These are phyloP conservation scores for Lactarius quietus DNA, from an alignment of 768 basidiomycete genomes.

Conservation along the genomic window DNA sequence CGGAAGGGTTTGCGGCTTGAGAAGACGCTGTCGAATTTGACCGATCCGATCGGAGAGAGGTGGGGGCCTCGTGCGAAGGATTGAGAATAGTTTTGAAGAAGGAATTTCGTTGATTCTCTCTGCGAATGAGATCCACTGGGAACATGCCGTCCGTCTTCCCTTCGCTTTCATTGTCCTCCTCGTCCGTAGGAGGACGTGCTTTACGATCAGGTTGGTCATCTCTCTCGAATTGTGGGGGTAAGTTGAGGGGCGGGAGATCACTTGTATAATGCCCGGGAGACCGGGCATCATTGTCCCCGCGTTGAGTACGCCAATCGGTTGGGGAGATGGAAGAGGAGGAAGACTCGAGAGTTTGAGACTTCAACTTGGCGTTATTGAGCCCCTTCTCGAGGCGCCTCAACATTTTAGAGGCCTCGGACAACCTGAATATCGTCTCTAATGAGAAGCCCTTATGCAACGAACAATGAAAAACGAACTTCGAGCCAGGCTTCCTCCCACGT, in stretches of 20 bases:
- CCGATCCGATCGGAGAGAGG: slow-evolving; percentile 35
- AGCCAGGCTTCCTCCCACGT: slow-evolving; percentile 83
- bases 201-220: slow-evolving; percentile 18
- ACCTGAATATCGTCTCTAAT: slow-evolving; percentile 39
- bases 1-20: slow-evolving; percentile 5
- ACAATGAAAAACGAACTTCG: slow-evolving; percentile 56
- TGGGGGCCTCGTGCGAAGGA: slow-evolving; percentile 50
- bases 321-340: slow-evolving; percentile 36
- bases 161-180: slow-evolving; percentile 64
- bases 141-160: slow-evolving; percentile 60
- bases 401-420: slow-evolving; percentile 89
- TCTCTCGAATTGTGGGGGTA: slow-evolving; percentile 30
- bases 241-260: slow-evolving; percentile 48
- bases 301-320: slow-evolving; percentile 22
- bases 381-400: slow-evolving; percentile 83
- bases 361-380: slow-evolving; percentile 70
- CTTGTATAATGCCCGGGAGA: slow-evolving; percentile 40
- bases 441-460: slow-evolving; percentile 15
- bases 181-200: slow-evolving; percentile 38
- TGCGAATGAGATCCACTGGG: slow-evolving; percentile 70
- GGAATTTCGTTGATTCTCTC: slow-evolving; percentile 66
- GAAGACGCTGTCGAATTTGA: slow-evolving; percentile 33
- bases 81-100: slow-evolving; percentile 85
- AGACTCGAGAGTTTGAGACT: slow-evolving; percentile 43
- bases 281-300: slow-evolving; percentile 19